Conservation (phyloP, 148 eudicot genomes). For the Chenopodium formosanum region DNA sequence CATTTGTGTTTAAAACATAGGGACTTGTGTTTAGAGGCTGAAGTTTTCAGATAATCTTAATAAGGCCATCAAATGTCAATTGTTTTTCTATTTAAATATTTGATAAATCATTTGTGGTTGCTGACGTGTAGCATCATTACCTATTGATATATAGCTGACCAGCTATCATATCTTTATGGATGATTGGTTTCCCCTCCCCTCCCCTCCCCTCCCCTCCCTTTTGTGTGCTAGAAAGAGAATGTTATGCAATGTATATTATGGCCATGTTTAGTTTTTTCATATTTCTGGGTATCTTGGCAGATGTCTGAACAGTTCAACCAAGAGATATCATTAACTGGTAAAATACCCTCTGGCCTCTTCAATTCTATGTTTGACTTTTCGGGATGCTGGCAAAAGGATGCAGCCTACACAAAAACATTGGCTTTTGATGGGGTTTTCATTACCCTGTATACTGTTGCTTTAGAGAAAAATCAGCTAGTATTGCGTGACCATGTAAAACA, state of each 20-base stretch:
- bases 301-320: conserved; percentile 98
- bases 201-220: background rate
- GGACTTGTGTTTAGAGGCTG: background rate
- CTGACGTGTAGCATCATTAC: background rate
- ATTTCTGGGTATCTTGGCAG: conserved; percentile 37
- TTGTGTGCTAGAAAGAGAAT: background rate
- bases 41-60: background rate
- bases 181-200: too few species aligned
- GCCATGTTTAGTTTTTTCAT: conserved; percentile 3
- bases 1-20: background rate
- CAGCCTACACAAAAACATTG: conserved; percentile 81
- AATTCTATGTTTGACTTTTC: conserved; percentile 92
- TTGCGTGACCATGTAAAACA: conserved; percentile 81
- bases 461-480: conserved; percentile 82
- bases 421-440: conserved; percentile 95
- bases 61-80: background rate
- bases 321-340: conserved; percentile 85
- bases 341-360: conserved; percentile 95
- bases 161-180: background rate
- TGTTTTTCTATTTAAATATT: background rate
- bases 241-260: background rate
- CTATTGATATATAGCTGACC: conserved; percentile 4
- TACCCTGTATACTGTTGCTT: conserved; percentile 76
- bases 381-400: conserved; percentile 96
- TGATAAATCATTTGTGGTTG: background rate